Evolutionary conservation across 306 rosid species (phyloP), one percentile per base, ranked within the genome.

Genomic region (Carpinus fangiana): DNA sequence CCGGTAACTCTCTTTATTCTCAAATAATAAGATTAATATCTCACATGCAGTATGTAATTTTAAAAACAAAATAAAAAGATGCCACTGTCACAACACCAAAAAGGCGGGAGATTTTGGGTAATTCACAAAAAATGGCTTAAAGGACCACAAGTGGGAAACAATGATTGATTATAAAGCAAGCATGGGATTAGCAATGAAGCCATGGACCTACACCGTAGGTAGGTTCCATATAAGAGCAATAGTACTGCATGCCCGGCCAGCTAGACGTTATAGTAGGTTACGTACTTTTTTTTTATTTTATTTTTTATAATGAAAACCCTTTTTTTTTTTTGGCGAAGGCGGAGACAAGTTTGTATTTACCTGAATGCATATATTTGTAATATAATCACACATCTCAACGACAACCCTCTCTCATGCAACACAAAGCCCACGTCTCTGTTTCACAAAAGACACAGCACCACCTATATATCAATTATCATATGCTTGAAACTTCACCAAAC

Each of bases 401-500:
- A 67, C 69, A 41, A 21, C 26, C 77, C 65, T 81, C 84, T 81
- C 89, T 80, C 84, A 80, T 83, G 84, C 86, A 86, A 84, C 72
- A 57, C 77, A 68, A 72, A 79, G 69, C 83, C 73, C 84, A 81
- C 84, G 81, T 88, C 85, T 80, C 86, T 80, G 57, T 80, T 80
- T 81, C 88, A 83, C 72, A 88, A 87, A 83, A 82, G 89, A 83
- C 85, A 60, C 70, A 81, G 23, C 3, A 54, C 23, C 76, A 75
- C 80, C 78, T 55, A 23, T 23, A 23, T 23, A 23, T 23, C 26
- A 23, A 23, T 23, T 23, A 75, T 74, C 84, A 78, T 89, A 76
- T 89, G 93, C 87, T 84, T 86, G 89, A 91, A 88, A 86, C 89
- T 91, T 83, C 92, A 89, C 89, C 88, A 89, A 86, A 85, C 88